These are phyloP conservation scores for Coniochaeta pulveracea DNA, from an alignment of 2,329 filamentous ascomycete genomes.

Conservation along the genomic window DNA sequence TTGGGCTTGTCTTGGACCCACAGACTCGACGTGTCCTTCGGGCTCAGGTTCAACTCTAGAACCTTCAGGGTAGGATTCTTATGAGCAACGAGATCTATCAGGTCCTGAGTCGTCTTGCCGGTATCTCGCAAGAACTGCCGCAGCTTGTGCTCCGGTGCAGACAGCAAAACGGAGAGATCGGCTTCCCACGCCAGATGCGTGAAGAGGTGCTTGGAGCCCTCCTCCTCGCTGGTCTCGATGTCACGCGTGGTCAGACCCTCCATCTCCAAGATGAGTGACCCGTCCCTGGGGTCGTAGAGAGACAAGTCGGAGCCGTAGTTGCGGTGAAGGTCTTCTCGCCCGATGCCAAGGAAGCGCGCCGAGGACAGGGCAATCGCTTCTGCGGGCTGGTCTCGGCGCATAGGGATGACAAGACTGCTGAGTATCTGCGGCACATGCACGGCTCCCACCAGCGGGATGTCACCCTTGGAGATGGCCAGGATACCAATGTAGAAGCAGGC, in stretches of 20 bases:
- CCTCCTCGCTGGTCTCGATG: conserved; percentile 10
- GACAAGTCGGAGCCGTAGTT: conserved; percentile 11
- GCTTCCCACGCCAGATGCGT: conserved; percentile 11
- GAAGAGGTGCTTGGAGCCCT: conserved; percentile 14
- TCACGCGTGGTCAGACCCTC: too few species aligned
- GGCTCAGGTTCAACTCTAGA: conserved; percentile 19
- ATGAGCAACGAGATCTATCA: conserved; percentile 22
- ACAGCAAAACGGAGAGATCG: conserved; percentile 12
- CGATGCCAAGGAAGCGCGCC: conserved; percentile 6
- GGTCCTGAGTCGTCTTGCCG: too few species aligned
- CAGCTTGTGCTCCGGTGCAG: too few species aligned
- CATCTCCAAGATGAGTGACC: conserved; percentile 11
- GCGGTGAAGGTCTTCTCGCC: conserved; percentile 8
- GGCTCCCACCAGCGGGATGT: conserved; percentile 8
- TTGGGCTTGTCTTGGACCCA: conserved; percentile 14
- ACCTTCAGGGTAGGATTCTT: conserved; percentile 20
- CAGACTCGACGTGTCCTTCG: conserved; percentile 12
- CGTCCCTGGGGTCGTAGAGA: conserved; percentile 11
- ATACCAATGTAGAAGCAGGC: conserved; percentile 10
- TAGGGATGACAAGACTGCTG: conserved; percentile 8
- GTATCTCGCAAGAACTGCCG: too few species aligned
- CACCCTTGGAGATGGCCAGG: conserved; percentile 6
- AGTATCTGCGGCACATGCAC: conserved; percentile 6
- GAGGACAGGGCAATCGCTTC: conserved; percentile 8
- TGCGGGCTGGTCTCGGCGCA: neutral